Conservation (phyloP, 1,284 basidiomycete species). For the Trametes versicolor region DNA sequence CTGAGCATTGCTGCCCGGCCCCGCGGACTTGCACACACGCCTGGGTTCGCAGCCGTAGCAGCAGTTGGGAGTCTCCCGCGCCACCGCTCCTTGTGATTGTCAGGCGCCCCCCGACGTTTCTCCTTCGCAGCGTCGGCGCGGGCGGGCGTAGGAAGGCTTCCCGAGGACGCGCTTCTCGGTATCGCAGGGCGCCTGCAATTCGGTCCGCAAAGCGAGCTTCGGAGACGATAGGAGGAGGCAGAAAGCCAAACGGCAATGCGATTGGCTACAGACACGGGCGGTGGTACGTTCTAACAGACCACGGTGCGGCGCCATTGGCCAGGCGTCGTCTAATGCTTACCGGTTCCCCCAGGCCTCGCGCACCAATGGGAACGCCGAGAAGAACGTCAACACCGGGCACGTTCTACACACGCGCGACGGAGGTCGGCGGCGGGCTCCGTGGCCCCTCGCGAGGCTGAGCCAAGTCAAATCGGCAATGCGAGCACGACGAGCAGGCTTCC, state of each 20-base stretch:
- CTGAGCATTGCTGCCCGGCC: background rate
- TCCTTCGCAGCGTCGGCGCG: slow-evolving; percentile 12
- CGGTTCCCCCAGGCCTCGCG: background rate
- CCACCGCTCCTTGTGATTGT: slow-evolving; percentile 11
- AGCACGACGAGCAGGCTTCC: slow-evolving; percentile 13
- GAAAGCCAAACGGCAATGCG: background rate
- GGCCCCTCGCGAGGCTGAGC: background rate
- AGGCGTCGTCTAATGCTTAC: slow-evolving; percentile 16
- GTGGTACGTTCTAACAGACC: background rate
- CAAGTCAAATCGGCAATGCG: slow-evolving; percentile 8
- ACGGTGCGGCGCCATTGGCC: slow-evolving; percentile 13
- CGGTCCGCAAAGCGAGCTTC: slow-evolving; percentile 14
- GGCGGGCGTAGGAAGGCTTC: slow-evolving; percentile 11
- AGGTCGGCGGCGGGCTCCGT: slow-evolving; percentile 5
- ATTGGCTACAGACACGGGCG: slow-evolving; percentile 16
- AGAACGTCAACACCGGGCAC: background rate
- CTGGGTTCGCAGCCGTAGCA: background rate
- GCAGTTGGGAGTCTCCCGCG: background rate
- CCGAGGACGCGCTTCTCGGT: background rate
- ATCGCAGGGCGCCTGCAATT: background rate
- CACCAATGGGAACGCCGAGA: slow-evolving; percentile 9
- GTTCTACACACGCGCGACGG: background rate
- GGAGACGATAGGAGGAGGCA: background rate
- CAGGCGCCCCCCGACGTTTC: slow-evolving; percentile 18
- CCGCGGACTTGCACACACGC: slow-evolving; percentile 12